phyloP scores from a whole-genome alignment of 441 rosid species.

The Brassica hybrid region DNA sequence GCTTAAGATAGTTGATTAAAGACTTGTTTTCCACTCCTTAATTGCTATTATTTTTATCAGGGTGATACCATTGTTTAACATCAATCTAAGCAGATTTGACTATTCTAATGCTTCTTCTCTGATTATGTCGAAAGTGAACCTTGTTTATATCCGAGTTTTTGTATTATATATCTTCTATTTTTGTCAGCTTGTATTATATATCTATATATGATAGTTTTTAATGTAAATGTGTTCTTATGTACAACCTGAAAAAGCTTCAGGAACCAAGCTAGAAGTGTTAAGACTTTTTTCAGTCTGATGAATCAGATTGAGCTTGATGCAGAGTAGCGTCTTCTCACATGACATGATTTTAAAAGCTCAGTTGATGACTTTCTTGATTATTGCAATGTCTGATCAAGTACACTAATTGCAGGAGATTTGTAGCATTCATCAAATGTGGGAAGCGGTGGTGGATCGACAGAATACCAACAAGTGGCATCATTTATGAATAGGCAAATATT shows the following conservation, averaged over 20 bases:
- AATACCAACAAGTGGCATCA: slow-evolving; percentile 46
- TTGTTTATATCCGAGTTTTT: background rate
- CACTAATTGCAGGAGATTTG: slow-evolving; percentile 33
- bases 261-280: background rate
- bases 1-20: slow-evolving; percentile 3
- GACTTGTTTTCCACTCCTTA: slow-evolving; percentile 2
- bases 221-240: background rate
- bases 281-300: slow-evolving; percentile 7
- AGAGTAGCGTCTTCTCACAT: slow-evolving; percentile 25
- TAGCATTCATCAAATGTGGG: slow-evolving; percentile 25
- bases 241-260: background rate
- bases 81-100: background rate
- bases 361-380: slow-evolving; percentile 15
- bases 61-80: background rate
- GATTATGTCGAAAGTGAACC: background rate
- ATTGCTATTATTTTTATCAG: slow-evolving; percentile 3
- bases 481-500: slow-evolving; percentile 48
- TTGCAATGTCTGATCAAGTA: slow-evolving; percentile 31
- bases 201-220: background rate
- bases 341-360: slow-evolving; percentile 6
- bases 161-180: background rate
- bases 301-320: slow-evolving; percentile 6
- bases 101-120: background rate
- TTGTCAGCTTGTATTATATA: background rate
- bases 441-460: slow-evolving; percentile 42